phyloP scores from a whole-genome alignment of 2,329 filamentous ascomycete species.

The Colletotrichum coccodes region DNA sequence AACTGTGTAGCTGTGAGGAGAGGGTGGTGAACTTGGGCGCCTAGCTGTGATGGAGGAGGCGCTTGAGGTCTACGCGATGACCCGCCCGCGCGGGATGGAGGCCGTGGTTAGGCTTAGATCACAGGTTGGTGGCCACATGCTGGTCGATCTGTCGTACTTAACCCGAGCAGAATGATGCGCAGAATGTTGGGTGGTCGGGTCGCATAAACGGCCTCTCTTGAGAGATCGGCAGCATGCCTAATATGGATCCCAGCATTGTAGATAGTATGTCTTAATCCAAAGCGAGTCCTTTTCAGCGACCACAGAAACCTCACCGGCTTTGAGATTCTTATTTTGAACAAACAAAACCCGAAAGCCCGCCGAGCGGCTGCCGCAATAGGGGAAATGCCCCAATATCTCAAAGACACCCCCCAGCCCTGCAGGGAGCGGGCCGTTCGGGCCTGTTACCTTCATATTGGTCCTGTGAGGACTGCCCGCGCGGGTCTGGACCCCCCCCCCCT shows the following conservation, averaged over 20 bases:
- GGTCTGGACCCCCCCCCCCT: constrained; percentile 6
- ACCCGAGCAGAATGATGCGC: constrained; percentile 1
- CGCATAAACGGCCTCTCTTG: constrained; percentile 21
- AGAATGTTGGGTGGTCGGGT: constrained; percentile 3
- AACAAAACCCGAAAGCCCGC: neutral
- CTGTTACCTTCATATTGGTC: no score
- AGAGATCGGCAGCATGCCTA: no score
- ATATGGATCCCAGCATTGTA: no score
- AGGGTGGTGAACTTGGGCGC: neutral
- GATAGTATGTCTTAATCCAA: no score
- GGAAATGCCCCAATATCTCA: neutral
- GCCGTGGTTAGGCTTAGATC: neutral
- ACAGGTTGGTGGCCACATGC: neutral
- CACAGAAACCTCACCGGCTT: no score
- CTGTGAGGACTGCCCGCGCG: neutral
- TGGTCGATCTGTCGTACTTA: neutral
- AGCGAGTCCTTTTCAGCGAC: neutral
- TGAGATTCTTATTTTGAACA: neutral
- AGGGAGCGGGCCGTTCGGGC: constrained; percentile 31
- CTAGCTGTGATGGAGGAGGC: constrained; percentile 2
- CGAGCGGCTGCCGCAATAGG: neutral
- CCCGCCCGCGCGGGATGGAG: constrained; percentile 1
- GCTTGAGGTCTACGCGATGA: neutral
- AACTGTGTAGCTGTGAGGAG: neutral
- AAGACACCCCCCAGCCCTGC: constrained; percentile 15